Base-by-base conservation (phyloP, 176 grass and related monocot genomes). In the Chloris gayana region DNA sequence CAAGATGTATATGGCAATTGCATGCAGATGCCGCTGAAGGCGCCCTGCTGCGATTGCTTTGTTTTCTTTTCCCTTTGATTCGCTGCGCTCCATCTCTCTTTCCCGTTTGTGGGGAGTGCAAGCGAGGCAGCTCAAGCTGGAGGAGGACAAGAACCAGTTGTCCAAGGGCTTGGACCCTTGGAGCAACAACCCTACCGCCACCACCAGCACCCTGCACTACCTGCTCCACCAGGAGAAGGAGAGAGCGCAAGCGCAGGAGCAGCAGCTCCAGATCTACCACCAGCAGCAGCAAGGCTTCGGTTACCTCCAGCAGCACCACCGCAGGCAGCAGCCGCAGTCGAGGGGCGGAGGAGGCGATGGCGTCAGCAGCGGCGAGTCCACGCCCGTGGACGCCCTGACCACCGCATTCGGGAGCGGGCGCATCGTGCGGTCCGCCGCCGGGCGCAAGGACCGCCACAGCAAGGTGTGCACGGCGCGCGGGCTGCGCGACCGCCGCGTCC, bases 391-490 rank as follows among this genome's bases (percentile, higher is more conserved):
- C 17, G 68, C 79, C 32, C 78, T 85, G 73, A 69, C 79, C 9
- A 86, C 88, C 32, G 79, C 83, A 82, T 90, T 86, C 79, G 83
- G 83, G 46, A 83, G 89, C 59, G 92, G 95, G 3, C 95, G 93
- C 85, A 97, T 97, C 89, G 92, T 94, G 65, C 95, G 95, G 24
- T 97, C 95, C n/a, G 93, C 88, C 9, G 83, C 89, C 1, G 92
- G 95, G 6, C 95, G 95, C 35, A 97, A 97, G 82, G 95, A 97
- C 85, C 87, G 95, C 9, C 92, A 97, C 91, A 97, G 95, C 83
- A 97, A 97, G 85, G 95, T 97, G 59, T 97, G 95, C 80, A 97
- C 95, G 14, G 87, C 85, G 44, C 93, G 93, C 30, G 95, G 95
- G 38, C 85, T 93, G 29, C 87, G 95, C 17, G 95, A 97, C 83